Evolutionary conservation across 371 early-diverging fungal species (phyloP).

Genomic region (Apophysomyces sp.): DNA sequence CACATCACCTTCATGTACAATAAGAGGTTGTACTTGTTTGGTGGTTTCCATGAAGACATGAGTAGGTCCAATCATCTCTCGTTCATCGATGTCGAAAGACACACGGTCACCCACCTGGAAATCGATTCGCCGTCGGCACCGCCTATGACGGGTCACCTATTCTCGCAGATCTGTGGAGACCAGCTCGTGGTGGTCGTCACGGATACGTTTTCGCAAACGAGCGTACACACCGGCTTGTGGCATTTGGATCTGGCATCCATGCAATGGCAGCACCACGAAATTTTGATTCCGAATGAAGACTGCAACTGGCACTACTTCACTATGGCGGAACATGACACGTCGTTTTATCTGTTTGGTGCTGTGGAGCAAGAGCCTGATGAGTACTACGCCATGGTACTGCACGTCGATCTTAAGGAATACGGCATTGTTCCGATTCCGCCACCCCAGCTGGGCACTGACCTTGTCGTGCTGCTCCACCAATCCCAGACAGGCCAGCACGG

Average conservation of each 20-base stretch:
- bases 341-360: slow-evolving; percentile 58
- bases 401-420: slow-evolving; percentile 56
- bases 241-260: slow-evolving; percentile 56
- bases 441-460: slow-evolving; percentile 48
- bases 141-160: slow-evolving; percentile 58
- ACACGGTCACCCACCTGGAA: slow-evolving; percentile 43
- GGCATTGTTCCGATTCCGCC: slow-evolving; percentile 58
- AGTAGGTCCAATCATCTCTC: slow-evolving; percentile 57
- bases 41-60: slow-evolving; percentile 61
- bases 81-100: slow-evolving; percentile 44
- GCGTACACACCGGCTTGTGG: slow-evolving; percentile 53
- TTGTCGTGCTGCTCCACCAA: slow-evolving; percentile 40
- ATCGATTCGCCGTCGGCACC: slow-evolving; percentile 54
- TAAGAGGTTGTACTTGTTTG: slow-evolving; percentile 59
- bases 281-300: background rate
- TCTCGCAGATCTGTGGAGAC: slow-evolving; percentile 62
- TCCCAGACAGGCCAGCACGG: slow-evolving; percentile 19
- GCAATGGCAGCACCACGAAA: slow-evolving; percentile 57
- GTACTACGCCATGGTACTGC: slow-evolving; percentile 52
- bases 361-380: slow-evolving; percentile 56
- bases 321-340: slow-evolving; percentile 49
- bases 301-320: slow-evolving; percentile 66
- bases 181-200: slow-evolving; percentile 62
- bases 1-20: slow-evolving; percentile 58
- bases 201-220: background rate